Percentiles rank a stretch among this genome's conserved stretches.
phyloP scores from a whole-genome alignment of 805 yeast genomes.

The Tetrapisispora nanseiensis region DNA sequence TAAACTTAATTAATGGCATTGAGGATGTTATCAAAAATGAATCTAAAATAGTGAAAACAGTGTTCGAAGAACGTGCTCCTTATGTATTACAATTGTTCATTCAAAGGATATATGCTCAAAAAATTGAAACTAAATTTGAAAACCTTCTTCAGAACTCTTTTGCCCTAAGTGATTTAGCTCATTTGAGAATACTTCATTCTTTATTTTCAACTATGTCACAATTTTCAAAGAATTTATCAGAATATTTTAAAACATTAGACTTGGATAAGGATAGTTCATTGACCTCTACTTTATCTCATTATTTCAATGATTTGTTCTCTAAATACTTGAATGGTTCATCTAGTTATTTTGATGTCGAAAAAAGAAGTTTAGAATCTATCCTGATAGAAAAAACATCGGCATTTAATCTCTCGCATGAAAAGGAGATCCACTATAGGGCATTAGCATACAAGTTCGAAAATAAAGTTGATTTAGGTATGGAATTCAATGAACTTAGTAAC shows the following conservation, averaged over 20 bases:
- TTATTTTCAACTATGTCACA: slow-evolving; percentile 49
- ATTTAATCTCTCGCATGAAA: slow-evolving; percentile 28
- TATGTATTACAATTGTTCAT: slow-evolving; percentile 61
- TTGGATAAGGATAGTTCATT: slow-evolving; percentile 36
- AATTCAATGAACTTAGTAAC: slow-evolving; percentile 2
- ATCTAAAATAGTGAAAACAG: slow-evolving; percentile 60
- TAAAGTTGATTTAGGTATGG: slow-evolving; percentile 8
- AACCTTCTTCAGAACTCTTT: slow-evolving; percentile 52
- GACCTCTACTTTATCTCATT: slow-evolving; percentile 52
- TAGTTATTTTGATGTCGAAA: slow-evolving; percentile 62
- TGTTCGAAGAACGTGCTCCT: slow-evolving; percentile 56
- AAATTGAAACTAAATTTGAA: slow-evolving; percentile 48
- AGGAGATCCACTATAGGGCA: slow-evolving; percentile 22
- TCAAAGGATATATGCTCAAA: slow-evolving; percentile 68
- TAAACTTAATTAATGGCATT: slow-evolving; percentile 44
- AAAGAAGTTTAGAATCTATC: slow-evolving; percentile 46
- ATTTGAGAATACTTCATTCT: slow-evolving; percentile 63
- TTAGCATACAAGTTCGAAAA: slow-evolving; percentile 25
- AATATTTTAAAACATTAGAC: slow-evolving; percentile 42
- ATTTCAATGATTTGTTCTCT: slow-evolving; percentile 61
- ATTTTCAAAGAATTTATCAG: slow-evolving; percentile 56
- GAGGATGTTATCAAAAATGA: slow-evolving; percentile 57
- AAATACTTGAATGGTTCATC: slow-evolving; percentile 53
- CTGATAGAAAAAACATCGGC: slow-evolving; percentile 25
- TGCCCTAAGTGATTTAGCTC: slow-evolving; percentile 56